Percentiles rank a stretch among this genome's conserved stretches.
Conservation (phyloP, 306 rosid species). For the Lagenaria siceraria region DNA sequence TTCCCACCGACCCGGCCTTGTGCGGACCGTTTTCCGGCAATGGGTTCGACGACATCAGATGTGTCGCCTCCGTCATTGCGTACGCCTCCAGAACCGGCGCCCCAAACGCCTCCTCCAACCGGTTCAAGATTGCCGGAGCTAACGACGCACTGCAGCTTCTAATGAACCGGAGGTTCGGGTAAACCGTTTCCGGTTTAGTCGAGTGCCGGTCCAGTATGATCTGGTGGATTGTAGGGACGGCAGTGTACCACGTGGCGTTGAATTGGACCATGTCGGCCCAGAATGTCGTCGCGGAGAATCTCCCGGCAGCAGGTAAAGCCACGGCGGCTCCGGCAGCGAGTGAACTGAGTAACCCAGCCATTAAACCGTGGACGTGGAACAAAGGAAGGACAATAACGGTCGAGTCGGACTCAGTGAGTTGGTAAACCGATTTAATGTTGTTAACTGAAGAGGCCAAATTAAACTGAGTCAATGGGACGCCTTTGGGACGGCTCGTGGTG, state of each 20-base stretch:
- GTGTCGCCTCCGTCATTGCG: slow-evolving; percentile 68
- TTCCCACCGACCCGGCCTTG: slow-evolving; percentile 59
- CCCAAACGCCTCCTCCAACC: slow-evolving; percentile 40
- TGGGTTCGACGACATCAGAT: slow-evolving; percentile 52
- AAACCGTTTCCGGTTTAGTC: slow-evolving; percentile 29
- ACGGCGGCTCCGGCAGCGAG: slow-evolving; percentile 38
- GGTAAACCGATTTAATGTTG: slow-evolving; percentile 42
- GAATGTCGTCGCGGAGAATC: slow-evolving; percentile 56
- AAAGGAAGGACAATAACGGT: slow-evolving; percentile 50
- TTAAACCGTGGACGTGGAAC: slow-evolving; percentile 53
- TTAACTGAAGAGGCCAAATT: slow-evolving; percentile 31
- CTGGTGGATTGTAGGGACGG: slow-evolving; percentile 65
- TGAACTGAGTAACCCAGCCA: slow-evolving; percentile 42
- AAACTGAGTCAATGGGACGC: slow-evolving; percentile 51
- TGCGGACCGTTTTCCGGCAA: slow-evolving; percentile 47
- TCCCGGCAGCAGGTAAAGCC: slow-evolving; percentile 39
- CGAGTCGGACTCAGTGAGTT: slow-evolving; percentile 48
- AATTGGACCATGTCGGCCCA: slow-evolving; percentile 45
- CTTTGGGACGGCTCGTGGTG: slow-evolving; percentile 66
- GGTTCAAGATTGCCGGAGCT: slow-evolving; percentile 36
- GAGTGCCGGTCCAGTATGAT: slow-evolving; percentile 49
- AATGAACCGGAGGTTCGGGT: slow-evolving; percentile 55
- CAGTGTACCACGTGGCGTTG: slow-evolving; percentile 57
- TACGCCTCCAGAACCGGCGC: slow-evolving; percentile 70
- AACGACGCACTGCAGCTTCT: slow-evolving; percentile 63